Percentiles rank a stretch among this genome's conserved stretches.
These are phyloP conservation scores for Echium plantagineum DNA, from an alignment of 257 asterid species.

Conservation along the genomic window DNA sequence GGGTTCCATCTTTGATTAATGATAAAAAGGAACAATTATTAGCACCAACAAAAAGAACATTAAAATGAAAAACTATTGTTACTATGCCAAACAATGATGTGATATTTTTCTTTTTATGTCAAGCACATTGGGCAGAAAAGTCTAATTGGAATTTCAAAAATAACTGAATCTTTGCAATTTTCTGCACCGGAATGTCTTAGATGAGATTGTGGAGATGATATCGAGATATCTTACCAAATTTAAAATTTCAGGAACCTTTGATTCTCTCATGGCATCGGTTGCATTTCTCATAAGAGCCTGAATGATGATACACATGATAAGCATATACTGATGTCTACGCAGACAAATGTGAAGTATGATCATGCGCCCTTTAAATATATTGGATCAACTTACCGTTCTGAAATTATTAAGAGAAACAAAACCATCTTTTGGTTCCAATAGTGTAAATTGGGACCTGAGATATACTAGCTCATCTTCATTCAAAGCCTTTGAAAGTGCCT, in stretches of 20 bases:
- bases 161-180: neutral
- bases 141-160: too few species aligned
- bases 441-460: slow-evolving; percentile 63
- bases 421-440: slow-evolving; percentile 70
- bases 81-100: neutral
- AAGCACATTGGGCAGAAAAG: too few species aligned
- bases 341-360: neutral
- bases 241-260: slow-evolving; percentile 75
- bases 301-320: slow-evolving; percentile 3
- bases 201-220: neutral
- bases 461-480: slow-evolving; percentile 74
- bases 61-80: neutral
- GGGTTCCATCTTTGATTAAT: slow-evolving; percentile 57
- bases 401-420: slow-evolving; percentile 68
- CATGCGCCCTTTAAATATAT: neutral
- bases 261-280: slow-evolving; percentile 95
- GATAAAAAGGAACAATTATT: slow-evolving; percentile 2
- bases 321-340: neutral
- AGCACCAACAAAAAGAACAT: neutral
- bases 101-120: too few species aligned
- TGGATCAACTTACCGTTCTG: slow-evolving; percentile 41
- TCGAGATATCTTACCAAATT: slow-evolving; percentile 49
- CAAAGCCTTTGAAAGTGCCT: slow-evolving; percentile 94
- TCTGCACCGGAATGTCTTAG: neutral
- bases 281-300: slow-evolving; percentile 75